A percentile compares a stretch with the other conserved stretches of the same genome.
phyloP scores from a whole-genome alignment of 108 stramenopile genomes.

The Mayamaea pseudoterrestris region DNA sequence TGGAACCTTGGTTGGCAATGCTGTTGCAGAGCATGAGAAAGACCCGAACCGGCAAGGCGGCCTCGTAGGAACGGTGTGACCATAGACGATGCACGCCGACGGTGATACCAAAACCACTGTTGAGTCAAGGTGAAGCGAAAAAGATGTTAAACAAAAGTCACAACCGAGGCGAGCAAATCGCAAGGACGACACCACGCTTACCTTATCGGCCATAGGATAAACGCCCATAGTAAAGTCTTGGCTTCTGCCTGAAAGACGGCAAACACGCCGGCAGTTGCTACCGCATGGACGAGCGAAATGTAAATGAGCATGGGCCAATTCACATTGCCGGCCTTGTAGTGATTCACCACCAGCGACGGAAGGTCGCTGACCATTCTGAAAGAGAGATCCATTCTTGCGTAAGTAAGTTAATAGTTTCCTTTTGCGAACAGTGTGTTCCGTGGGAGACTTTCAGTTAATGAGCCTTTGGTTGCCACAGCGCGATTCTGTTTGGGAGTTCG shows the following conservation, averaged over 20 bases:
- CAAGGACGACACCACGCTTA: conserved; percentile 21
- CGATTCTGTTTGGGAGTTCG: too few species aligned
- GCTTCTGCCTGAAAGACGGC: conserved; percentile 43
- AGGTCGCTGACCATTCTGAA: conserved; percentile 64
- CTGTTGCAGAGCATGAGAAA: conserved; percentile 95
- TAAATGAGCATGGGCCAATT: conserved; percentile 99
- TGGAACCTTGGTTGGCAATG: conserved; percentile 97
- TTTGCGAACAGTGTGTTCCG: background rate
- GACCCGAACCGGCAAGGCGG: conserved; percentile 64
- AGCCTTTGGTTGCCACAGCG: too few species aligned
- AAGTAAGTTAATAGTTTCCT: background rate
- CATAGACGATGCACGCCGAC: conserved; percentile 96
- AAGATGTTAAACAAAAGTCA: background rate
- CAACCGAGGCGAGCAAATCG: background rate
- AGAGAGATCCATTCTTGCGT: conserved; percentile 57
- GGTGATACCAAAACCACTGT: conserved; percentile 95
- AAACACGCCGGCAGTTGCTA: conserved; percentile 68
- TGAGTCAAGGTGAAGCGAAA: conserved; percentile 5
- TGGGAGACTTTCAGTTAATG: background rate
- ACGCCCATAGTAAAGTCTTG: conserved; percentile 89
- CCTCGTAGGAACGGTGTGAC: conserved; percentile 95
- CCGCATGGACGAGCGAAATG: conserved; percentile 80
- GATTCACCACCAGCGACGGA: conserved; percentile 53
- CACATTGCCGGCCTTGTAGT: conserved; percentile 85
- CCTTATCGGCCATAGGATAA: conserved; percentile 94